Base-by-base conservation (phyloP, 768 basidiomycete species). In the Mycena chlorophos region DNA sequence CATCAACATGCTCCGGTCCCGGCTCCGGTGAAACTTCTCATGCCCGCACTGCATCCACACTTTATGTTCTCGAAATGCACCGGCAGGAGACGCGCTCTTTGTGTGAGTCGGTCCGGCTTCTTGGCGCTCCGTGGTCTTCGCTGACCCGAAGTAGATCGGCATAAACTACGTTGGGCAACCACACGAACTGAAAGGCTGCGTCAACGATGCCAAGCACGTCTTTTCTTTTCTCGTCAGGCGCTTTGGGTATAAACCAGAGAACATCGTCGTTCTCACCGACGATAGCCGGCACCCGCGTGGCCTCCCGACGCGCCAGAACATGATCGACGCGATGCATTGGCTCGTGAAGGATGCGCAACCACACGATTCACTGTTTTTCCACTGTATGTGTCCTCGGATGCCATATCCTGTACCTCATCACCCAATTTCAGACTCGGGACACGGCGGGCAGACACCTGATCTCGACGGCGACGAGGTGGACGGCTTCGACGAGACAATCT, bases 381-480 rank as follows among this genome's bases (percentile, higher is more conserved):
- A 91, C 60, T 91, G 85, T 80, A 66, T 52, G 78, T 66, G 20
- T 19, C 23, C 37, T 25, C 19, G 8, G 8, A 27, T 49, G 12
- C 20, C 38, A 4, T 12, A 38, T 50, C 10, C 10, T 19, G 29
- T 38, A 20, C 10, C 51, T 47, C 29, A 22, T 52, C 26, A 16
- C 6, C 23, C 13, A n/a, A 31, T 19, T 39, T 6, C 51, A 90
- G 89, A 92, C 71, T 96, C 94, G 1, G 96, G 95, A 0, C 95
- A 98, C 64, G 96, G 97, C n/a, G 96, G 94, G 10, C 94, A 95
- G 66, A 86, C 87, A 2, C 78, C 76, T 51, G 94, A 97, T 70
- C 57, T 72, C 1, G 80, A 91, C 61, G 90, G 89, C 3, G 91
- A 92, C 61, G 87, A 95, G 70, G 72, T 77, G 0, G 88, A 91